Evolutionary conservation across 2,329 filamentous ascomycete species (phyloP), one percentile per base, ranked within the genome.

Genomic region (Pezicula neosporulosa): DNA sequence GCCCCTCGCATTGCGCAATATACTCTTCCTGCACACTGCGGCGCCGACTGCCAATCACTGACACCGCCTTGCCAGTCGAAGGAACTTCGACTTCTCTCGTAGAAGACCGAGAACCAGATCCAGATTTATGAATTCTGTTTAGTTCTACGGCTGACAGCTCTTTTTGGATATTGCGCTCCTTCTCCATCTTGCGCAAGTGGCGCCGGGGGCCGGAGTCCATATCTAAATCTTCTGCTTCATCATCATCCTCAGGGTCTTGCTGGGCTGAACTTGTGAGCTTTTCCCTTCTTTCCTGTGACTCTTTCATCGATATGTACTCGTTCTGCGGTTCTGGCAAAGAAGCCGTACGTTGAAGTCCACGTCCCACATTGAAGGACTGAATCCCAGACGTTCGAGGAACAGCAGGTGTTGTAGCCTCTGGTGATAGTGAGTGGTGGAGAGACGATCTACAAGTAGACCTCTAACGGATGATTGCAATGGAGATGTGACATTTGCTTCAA

Each of bases 251-350:
- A 15, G 44, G 39, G 15, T 49, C 35, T 33, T 16, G 36, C 18
- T 37, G 39, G 16, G 30, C 41, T 10, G 27, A 30, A 15, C 21
- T 44, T 24, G 21, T 16, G 8, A 44, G 9, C 13, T 50, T 48
- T 38, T 49, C 48, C 50, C 60, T 52, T 43, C 50, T 55, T 44
- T 66, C 62, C 43, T 66, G 65, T 8, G 60, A 65, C 35, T 65
- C 60, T 37, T 63, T 60, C 52, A 62, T 61, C 2, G 63, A 58
- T 9, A 59, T 53, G 38, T 66, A 65, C 2, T 46, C 51, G 16
- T 39, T 39, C 7, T 56, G 55, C 30, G 60, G 60, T 41, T 60
- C 61, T 6, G 50, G 50, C 24, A 53, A 39, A 2, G 45, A 46
- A 39, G 15, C 46, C 35, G 38, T 16, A 15, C 44, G 52, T 15